These are phyloP conservation scores for Pseudogymnoascus sp. DNA, from an alignment of 2,329 filamentous ascomycete species.

Conservation along the genomic window DNA sequence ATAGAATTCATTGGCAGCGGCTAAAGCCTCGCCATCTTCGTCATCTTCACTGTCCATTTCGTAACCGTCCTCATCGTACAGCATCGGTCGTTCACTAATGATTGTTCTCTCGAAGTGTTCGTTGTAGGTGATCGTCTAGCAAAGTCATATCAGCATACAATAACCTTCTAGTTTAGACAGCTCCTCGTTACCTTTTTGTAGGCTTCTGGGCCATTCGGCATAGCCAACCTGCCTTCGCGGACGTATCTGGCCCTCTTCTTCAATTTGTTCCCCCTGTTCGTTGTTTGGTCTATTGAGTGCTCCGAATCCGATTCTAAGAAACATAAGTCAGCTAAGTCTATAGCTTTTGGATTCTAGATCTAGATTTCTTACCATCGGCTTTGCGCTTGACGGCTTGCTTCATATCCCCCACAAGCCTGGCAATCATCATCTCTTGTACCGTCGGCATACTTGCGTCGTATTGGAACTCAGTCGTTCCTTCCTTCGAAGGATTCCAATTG, in stretches of 20 bases:
- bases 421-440: constrained; percentile 1
- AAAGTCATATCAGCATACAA: constrained; percentile 11
- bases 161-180: not conserved
- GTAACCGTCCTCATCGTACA: constrained; percentile 71
- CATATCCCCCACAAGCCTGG: constrained; percentile 40
- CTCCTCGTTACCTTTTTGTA: constrained; percentile 57
- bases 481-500: not conserved
- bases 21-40: constrained; percentile 51
- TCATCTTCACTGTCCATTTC: constrained; percentile 67
- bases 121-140: constrained; percentile 63
- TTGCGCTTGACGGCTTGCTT: constrained; percentile 59
- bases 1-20: constrained; percentile 59
- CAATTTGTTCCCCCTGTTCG: constrained; percentile 71
- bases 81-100: constrained; percentile 63
- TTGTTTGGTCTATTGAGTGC: constrained; percentile 58
- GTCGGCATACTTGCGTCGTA: not conserved
- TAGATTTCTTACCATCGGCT: constrained; percentile 44
- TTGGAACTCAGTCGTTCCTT: not conserved
- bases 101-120: constrained; percentile 61
- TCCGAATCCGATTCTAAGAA: constrained; percentile 67
- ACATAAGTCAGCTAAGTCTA: constrained; percentile 14
- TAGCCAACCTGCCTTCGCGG: constrained; percentile 60
- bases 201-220: constrained; percentile 55
- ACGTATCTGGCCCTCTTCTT: constrained; percentile 68
- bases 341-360: constrained; percentile 12